Evolutionary conservation across 306 rosid genomes (phyloP).

Genomic region (Quercus ilex): DNA sequence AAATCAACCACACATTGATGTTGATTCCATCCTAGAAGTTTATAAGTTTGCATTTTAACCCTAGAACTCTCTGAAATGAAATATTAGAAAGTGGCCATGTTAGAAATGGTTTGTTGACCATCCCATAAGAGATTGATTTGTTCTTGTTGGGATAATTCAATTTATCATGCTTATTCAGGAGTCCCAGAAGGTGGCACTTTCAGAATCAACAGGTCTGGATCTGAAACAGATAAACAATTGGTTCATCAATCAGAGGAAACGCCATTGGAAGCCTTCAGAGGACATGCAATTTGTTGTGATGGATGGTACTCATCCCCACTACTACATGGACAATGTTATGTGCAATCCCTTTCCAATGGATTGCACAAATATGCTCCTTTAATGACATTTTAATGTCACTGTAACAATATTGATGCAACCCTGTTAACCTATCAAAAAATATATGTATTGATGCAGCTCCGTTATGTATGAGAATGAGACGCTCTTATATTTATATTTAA

Average conservation of each 20-base stretch:
- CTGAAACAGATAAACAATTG: constrained; percentile 56
- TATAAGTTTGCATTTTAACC: background rate
- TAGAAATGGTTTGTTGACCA: too few relatives aligned
- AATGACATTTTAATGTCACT: background rate
- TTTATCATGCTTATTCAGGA: constrained; percentile 18
- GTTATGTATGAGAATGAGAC: background rate
- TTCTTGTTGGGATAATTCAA: background rate
- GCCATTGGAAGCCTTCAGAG: constrained; percentile 57
- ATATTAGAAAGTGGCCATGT: background rate
- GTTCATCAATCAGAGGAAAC: constrained; percentile 54
- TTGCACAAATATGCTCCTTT: constrained; percentile 33
- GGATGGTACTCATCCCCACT: constrained; percentile 35
- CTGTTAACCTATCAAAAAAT: background rate
- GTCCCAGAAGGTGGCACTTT: constrained; percentile 39
- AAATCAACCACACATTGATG: background rate
- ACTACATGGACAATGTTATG: constrained; percentile 33
- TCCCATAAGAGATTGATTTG: background rate
- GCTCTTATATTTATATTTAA: background rate
- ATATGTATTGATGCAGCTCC: too few relatives aligned
- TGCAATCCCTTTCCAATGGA: constrained; percentile 43
- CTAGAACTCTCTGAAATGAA: background rate
- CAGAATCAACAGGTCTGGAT: constrained; percentile 43
- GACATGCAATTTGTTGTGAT: constrained; percentile 39
- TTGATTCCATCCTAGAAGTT: background rate
- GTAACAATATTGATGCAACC: background rate